Conservation (phyloP, 2,329 filamentous ascomycete genomes). For the Neopestalotiopsis sp. region DNA sequence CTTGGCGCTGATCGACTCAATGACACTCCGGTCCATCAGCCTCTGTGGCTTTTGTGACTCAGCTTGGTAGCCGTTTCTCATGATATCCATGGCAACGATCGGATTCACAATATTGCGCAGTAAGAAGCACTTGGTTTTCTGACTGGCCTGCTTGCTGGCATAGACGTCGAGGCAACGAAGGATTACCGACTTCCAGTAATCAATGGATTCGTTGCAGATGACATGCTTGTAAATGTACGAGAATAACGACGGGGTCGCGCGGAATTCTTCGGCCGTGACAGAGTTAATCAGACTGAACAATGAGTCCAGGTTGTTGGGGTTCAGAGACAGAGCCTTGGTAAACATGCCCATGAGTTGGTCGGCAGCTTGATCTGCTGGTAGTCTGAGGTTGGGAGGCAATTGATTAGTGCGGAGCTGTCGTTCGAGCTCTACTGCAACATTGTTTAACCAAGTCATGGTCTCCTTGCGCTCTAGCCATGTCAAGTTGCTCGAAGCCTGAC, state of each 20-base stretch:
- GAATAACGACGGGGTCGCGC: slow-evolving; percentile 75
- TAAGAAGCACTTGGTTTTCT: slow-evolving; percentile 91
- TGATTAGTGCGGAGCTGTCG: slow-evolving; percentile 72
- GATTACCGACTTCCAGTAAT: slow-evolving; percentile 83
- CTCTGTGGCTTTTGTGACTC: slow-evolving; percentile 64
- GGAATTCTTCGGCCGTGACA: slow-evolving; percentile 82
- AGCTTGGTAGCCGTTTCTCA: slow-evolving; percentile 74
- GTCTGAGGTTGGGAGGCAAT: slow-evolving; percentile 73
- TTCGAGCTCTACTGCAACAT: slow-evolving; percentile 79
- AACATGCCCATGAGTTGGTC: slow-evolving; percentile 88
- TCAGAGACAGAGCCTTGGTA: slow-evolving; percentile 76
- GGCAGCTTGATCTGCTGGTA: slow-evolving; percentile 86
- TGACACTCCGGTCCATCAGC: slow-evolving; percentile 84
- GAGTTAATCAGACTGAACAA: slow-evolving; percentile 85
- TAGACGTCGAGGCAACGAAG: slow-evolving; percentile 89
- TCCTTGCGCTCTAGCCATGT: slow-evolving; percentile 76
- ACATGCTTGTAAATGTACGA: slow-evolving; percentile 85
- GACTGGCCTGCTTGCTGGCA: slow-evolving; percentile 75
- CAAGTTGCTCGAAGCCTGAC: slow-evolving; percentile 65
- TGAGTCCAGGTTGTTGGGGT: slow-evolving; percentile 78
- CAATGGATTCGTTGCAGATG: slow-evolving; percentile 82
- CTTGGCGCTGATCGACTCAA: slow-evolving; percentile 88
- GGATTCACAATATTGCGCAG: slow-evolving; percentile 94
- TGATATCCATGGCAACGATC: slow-evolving; percentile 94
- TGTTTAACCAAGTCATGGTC: slow-evolving; percentile 63